phyloP scores from a whole-genome alignment of 2,329 filamentous ascomycete genomes.

The Penicillium polonicum region DNA sequence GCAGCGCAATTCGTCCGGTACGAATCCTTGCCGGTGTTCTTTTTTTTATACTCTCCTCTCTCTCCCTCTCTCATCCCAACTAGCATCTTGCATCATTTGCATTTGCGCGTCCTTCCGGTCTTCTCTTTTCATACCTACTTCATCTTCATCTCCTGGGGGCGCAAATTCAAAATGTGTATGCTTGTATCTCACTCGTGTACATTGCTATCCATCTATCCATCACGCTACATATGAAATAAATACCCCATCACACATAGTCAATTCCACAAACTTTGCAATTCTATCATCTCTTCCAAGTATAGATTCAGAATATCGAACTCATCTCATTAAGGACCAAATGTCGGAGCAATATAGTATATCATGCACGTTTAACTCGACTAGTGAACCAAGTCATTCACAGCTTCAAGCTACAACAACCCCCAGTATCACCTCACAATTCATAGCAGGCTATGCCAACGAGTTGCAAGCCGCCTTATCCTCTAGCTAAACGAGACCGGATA shows the following conservation, averaged over 20 bases:
- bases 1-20: conserved; percentile 16
- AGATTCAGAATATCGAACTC: neutral
- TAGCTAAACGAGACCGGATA: neutral
- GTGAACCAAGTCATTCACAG: neutral
- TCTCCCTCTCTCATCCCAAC: neutral
- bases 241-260: neutral
- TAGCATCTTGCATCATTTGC: conserved; percentile 3
- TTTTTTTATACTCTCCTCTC: neutral
- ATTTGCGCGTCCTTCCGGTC: neutral
- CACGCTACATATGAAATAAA: conserved; percentile 5
- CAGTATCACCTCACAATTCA: too few species aligned
- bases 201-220: conserved; percentile 5
- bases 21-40: neutral
- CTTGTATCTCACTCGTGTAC: neutral
- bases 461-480: neutral
- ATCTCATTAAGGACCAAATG: neutral
- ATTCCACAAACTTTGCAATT: neutral
- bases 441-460: neutral
- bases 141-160: neutral
- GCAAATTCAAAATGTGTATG: neutral
- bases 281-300: neutral
- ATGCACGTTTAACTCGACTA: neutral
- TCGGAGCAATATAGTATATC: neutral
- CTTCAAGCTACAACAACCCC: neutral
- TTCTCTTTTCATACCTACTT: neutral